phyloP scores from a whole-genome alignment of 2,329 filamentous ascomycete genomes.

The Scortechinia acanthostroma region DNA sequence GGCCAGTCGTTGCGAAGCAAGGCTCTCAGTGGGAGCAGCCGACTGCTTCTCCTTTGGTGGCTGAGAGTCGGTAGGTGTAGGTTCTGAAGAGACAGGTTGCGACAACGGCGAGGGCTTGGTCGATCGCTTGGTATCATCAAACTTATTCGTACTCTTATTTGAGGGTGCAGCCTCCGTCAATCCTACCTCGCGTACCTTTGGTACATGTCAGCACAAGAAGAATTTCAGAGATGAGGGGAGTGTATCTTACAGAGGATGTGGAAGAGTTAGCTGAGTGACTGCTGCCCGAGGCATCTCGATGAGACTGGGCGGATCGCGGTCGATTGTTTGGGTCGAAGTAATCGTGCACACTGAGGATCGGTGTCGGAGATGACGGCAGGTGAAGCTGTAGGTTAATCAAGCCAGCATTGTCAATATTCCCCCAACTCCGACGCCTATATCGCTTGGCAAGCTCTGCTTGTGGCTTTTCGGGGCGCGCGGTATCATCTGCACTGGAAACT shows the following conservation, averaged over 20 bases:
- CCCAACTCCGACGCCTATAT: background rate
- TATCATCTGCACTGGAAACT: background rate
- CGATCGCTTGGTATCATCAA: background rate
- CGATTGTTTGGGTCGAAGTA: background rate
- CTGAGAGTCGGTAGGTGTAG: background rate
- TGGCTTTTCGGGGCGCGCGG: background rate
- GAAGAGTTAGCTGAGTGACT: background rate
- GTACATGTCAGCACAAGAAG: background rate
- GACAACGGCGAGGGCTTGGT: conserved; percentile 2
- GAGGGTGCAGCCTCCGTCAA: background rate
- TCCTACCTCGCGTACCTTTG: too few species aligned
- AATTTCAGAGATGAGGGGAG: too few species aligned
- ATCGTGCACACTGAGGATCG: background rate
- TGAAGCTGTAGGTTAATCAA: background rate
- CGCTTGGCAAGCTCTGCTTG: background rate
- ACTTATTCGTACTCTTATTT: background rate
- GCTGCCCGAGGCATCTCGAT: background rate
- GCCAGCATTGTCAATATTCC: background rate
- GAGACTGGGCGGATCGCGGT: background rate
- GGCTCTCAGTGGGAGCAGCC: conserved; percentile 35
- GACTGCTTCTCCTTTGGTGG: background rate
- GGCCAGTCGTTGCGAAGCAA: conserved; percentile 76
- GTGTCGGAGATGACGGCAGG: background rate
- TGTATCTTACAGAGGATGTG: background rate
- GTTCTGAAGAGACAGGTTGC: background rate